phyloP scores from a whole-genome alignment of 805 yeast species.

The Candida alai region DNA sequence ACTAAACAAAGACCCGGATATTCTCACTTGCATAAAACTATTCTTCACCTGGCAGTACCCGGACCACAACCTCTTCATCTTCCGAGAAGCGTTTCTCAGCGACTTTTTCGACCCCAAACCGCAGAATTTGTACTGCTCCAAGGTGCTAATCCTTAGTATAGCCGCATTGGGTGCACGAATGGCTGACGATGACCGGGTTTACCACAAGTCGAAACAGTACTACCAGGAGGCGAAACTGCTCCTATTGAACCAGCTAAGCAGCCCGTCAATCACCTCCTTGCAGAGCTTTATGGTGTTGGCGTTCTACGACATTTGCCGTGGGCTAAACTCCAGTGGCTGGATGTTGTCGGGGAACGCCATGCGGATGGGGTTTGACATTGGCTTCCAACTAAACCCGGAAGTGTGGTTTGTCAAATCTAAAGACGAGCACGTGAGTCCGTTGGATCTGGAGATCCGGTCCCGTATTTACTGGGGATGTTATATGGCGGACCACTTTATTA shows the following conservation, averaged over 20 bases:
- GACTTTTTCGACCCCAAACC: conserved; percentile 58
- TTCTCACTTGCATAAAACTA: conserved; percentile 35
- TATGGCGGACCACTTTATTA: conserved; percentile 60
- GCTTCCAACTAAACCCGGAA: conserved; percentile 58
- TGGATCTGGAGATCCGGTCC: conserved; percentile 54
- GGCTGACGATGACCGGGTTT: conserved; percentile 41
- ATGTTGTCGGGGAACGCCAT: conserved; percentile 59
- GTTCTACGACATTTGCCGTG: conserved; percentile 59
- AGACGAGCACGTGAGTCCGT: conserved; percentile 35
- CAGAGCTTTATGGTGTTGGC: conserved; percentile 59
- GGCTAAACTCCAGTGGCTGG: conserved; percentile 59
- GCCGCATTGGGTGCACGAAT: conserved; percentile 58
- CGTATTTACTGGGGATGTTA: conserved; percentile 67
- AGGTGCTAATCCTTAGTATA: conserved; percentile 49
- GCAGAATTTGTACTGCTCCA: conserved; percentile 51
- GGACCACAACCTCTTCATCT: conserved; percentile 58
- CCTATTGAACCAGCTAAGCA: conserved; percentile 39
- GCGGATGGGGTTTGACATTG: conserved; percentile 62
- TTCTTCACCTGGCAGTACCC: conserved; percentile 66
- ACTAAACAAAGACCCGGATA: conserved; percentile 32
- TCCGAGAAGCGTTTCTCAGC: conserved; percentile 56
- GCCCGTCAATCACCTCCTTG: conserved; percentile 50
- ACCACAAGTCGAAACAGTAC: conserved; percentile 37
- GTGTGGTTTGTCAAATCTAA: conserved; percentile 50
- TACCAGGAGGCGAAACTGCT: conserved; percentile 45